Conservation (phyloP, 768 basidiomycete genomes). For the Coprinellus micaceus region DNA sequence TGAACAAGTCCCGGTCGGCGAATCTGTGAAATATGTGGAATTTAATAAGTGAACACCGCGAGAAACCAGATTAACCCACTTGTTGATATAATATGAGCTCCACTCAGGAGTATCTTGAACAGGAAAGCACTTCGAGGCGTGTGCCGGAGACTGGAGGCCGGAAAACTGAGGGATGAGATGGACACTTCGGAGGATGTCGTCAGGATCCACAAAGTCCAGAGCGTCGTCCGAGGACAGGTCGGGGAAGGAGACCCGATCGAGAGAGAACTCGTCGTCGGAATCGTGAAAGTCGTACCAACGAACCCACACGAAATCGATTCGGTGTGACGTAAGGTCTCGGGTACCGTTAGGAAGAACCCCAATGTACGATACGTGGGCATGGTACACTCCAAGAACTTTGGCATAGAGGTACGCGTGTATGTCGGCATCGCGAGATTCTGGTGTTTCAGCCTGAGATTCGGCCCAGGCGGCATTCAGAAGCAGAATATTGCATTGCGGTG, state of each 20-base stretch:
- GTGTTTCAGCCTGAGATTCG: too few species aligned
- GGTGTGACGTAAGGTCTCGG: neutral
- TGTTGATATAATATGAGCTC: neutral
- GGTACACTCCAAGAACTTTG: conserved; percentile 4
- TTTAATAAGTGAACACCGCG: neutral
- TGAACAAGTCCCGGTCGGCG: neutral
- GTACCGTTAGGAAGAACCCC: neutral
- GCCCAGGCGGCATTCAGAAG: neutral
- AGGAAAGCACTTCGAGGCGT: neutral
- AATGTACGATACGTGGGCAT: neutral
- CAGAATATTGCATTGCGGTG: neutral
- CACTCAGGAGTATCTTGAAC: neutral
- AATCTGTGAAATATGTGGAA: neutral
- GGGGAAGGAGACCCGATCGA: neutral
- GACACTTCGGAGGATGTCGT: neutral
- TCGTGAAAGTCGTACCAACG: neutral
- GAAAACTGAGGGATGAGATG: neutral
- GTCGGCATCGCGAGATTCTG: neutral
- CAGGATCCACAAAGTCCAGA: neutral
- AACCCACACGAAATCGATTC: neutral
- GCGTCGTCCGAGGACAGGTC: neutral
- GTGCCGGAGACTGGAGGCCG: neutral
- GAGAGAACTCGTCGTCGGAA: neutral
- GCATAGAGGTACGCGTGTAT: conserved; percentile 5
- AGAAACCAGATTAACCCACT: neutral